Evolutionary conservation across 345 rosid species (phyloP).

Genomic region (Citrus maxima): DNA sequence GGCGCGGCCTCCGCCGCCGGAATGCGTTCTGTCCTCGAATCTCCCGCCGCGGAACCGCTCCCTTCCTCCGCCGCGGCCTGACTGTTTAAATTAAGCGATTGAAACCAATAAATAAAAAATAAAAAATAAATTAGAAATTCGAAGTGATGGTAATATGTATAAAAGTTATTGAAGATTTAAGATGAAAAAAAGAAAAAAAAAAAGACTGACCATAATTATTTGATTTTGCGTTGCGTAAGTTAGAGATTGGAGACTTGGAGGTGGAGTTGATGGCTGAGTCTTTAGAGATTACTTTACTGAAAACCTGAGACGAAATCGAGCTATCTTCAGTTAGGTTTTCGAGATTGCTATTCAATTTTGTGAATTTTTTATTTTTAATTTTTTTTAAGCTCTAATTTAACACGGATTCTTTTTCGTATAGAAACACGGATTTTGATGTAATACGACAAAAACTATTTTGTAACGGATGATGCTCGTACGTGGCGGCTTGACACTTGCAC

Average conservation of each 20-base stretch:
- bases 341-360: background rate
- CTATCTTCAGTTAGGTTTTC: background rate
- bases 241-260: background rate
- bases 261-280: background rate
- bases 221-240: background rate
- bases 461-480: background rate
- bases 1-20: constrained; percentile 25
- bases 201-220: constrained; percentile 19
- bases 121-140: background rate
- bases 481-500: background rate
- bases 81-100: constrained; percentile 20
- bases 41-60: constrained; percentile 38
- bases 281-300: background rate
- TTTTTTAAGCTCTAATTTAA: background rate
- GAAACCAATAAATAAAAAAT: background rate
- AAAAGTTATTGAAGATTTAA: background rate
- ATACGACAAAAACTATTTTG: background rate
- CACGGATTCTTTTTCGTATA: too few species aligned
- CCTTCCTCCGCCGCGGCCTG: constrained; percentile 43
- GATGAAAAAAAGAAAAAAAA: background rate
- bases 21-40: constrained; percentile 24
- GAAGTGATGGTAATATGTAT: background rate
- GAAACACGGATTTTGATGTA: background rate
- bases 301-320: background rate
- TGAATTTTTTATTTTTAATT: background rate